A percentile compares a stretch with the other conserved stretches of the same genome.
These are phyloP conservation scores for Colletotrichum sp. DNA, from an alignment of 2,329 filamentous ascomycete species.

Conservation along the genomic window DNA sequence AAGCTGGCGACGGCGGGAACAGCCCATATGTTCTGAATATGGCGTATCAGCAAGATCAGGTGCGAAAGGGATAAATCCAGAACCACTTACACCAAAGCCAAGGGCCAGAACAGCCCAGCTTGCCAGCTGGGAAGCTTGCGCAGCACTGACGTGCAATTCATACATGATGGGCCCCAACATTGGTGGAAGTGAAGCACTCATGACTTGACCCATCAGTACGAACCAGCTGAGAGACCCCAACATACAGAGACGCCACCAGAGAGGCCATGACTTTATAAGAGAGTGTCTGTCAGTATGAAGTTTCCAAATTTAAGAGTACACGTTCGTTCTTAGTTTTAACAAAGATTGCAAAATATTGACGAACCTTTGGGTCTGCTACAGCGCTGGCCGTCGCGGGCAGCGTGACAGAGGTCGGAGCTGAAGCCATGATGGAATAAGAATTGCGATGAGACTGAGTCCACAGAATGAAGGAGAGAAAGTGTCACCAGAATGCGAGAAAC, in stretches of 20 bases:
- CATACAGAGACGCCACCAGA: background rate
- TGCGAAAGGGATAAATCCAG: background rate
- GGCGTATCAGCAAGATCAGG: background rate
- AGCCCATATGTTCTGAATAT: background rate
- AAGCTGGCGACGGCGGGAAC: background rate
- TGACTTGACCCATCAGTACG: background rate
- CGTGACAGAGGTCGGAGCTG: background rate
- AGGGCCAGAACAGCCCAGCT: background rate
- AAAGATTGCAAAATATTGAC: background rate
- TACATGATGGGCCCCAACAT: background rate
- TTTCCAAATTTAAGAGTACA: background rate
- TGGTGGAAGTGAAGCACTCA: background rate
- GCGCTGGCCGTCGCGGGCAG: background rate
- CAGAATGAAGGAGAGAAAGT: background rate
- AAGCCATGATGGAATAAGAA: background rate
- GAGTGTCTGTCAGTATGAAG: background rate
- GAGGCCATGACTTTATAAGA: background rate
- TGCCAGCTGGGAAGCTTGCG: background rate
- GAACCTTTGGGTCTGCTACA: background rate
- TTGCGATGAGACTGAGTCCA: background rate
- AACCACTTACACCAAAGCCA: background rate
- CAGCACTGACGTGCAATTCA: background rate
- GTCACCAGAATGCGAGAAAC: background rate
- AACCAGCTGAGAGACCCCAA: background rate
- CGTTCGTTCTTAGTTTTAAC: fast-evolving